Percentiles rank a stretch among this genome's conserved stretches.
Conservation (phyloP, 169 alveolate genomes). For the Amoebophrya sp. region DNA sequence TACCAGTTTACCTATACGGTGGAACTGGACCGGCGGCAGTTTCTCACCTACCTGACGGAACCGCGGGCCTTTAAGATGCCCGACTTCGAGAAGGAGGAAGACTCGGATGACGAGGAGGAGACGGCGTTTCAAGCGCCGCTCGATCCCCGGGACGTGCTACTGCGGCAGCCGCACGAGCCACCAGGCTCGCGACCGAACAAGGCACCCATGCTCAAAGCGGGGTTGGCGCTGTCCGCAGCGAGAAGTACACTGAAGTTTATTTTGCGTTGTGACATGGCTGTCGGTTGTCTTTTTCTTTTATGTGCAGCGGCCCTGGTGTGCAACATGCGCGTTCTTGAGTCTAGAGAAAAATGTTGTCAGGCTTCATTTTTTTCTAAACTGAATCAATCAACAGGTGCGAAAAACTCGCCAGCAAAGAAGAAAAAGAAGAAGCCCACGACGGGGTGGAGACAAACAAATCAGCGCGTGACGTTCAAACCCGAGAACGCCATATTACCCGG, state of each 20-base stretch:
- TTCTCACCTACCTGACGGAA: not conserved
- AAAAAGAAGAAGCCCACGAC: not conserved
- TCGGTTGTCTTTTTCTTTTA: too few species aligned
- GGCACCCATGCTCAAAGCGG: too few species aligned
- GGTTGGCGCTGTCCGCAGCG: too few species aligned
- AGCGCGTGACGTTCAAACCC: constrained; percentile 13
- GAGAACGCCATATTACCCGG: not conserved
- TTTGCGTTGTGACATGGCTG: too few species aligned
- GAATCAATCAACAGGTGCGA: too few species aligned
- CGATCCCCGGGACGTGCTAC: not conserved
- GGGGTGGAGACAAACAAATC: not conserved
- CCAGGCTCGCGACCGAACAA: too few species aligned
- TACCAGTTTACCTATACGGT: not conserved
- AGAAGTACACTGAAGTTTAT: too few species aligned
- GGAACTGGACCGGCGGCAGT: not conserved
- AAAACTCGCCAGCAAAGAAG: too few species aligned
- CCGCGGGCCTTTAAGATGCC: not conserved
- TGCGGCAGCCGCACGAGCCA: not conserved
- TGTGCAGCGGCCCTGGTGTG: too few species aligned
- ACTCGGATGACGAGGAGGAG: not conserved
- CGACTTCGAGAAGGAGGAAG: not conserved
- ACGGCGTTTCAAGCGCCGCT: not conserved
- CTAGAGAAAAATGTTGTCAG: too few species aligned
- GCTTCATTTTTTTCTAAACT: too few species aligned
- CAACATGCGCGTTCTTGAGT: too few species aligned